Evolutionary conservation across 2,329 filamentous ascomycete genomes (phyloP), one percentile per base, ranked within the genome.

Genomic region (Lachnellula suecica): DNA sequence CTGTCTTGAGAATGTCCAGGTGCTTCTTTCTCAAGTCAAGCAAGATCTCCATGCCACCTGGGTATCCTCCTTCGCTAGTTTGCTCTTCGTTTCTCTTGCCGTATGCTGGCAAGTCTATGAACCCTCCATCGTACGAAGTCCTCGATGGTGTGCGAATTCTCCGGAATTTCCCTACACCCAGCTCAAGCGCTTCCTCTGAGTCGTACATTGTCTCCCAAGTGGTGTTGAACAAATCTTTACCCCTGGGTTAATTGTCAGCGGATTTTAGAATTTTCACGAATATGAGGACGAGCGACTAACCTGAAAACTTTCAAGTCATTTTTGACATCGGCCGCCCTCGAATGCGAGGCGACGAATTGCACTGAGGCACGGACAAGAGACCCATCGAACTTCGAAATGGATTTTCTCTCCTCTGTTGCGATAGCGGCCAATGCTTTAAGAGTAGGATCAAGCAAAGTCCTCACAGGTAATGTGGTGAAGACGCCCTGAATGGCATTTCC

Each of bases 41-140:
- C 22, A 29, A 17, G 4, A 49, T 38, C 13, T 49, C 47, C 20
- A 49, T n/a, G 6, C 38, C 47, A 10, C 43, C 49, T 25, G 34
- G 20, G 35, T 51, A 42, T 31, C 13, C 23, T 34, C 24, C 27
- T 15, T 34, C 43, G 17, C 40, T 34, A 13, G 22, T 34, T 25
- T 8, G 24, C 9, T 22, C 19, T 25, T 46, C 22, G 13, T 51
- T 34, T 23, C 43, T 51, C 19, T 29, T 40, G 10, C 49, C 49
- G 42, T 52, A 52, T 20, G 49, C 25, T 4, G 49, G 52, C 49
- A 55, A 44, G 10, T 52, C 49, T n/a, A 52, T 45, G 7, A 27
- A 44, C 10, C 46, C 25, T 2, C 49, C 49, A 35, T 52, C 49
- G 44, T 48, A 55, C 2, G 13, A 29, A 3, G 22, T 24, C 11